Base-by-base conservation (phyloP, 2,329 filamentous ascomycete species). In the Aspergillus brunneoviolaceus region DNA sequence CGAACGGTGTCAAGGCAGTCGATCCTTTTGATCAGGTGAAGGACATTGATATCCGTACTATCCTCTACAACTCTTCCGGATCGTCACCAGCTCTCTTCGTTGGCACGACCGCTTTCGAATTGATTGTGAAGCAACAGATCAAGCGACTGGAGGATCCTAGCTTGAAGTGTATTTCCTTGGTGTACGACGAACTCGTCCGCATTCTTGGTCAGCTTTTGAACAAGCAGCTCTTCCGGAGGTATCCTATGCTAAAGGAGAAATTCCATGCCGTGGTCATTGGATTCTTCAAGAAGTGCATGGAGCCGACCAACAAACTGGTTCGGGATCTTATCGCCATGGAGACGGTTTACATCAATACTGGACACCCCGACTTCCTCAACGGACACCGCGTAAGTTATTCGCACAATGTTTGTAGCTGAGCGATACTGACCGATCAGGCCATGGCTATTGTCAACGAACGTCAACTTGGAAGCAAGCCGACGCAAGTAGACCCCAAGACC, bases 221-320 rank as follows among this genome's bases (percentile, higher is more conserved):
- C 76, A 99, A 97, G 83, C 85, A 89, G 68, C 82, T 96, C 52
- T 99, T 96, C 84, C 87, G 94, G 63, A 86, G 95, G 62, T 99
- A 99, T 74, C 95, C 95, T n/a, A 81, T 83, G 64, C 83, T 99
- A 57, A 98, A 98, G 84, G 95, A 99, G 82, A 97, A 96, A 81
- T 91, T 99, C 78, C 93, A 99, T 76, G 83, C 84, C 12, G 93
- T 96, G 14, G 94, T 98, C 54, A 95, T 99, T 68, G 72, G 82
- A 10, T 99, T 99, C 79, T 98, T 97, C 84, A 98, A 98, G 81
- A 96, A 96, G 81, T 89, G 92, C 57, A 96, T 98, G 91, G 92
- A 97, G 57, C 95, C 95, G 6, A 96, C 95, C 42, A 98, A 97
- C 82, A 98, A 98, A 84, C 85, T 99, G 51, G 95, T 99, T 59